Evolutionary conservation across 805 yeast genomes (phyloP).

Genomic region (Saturnispora bothae): DNA sequence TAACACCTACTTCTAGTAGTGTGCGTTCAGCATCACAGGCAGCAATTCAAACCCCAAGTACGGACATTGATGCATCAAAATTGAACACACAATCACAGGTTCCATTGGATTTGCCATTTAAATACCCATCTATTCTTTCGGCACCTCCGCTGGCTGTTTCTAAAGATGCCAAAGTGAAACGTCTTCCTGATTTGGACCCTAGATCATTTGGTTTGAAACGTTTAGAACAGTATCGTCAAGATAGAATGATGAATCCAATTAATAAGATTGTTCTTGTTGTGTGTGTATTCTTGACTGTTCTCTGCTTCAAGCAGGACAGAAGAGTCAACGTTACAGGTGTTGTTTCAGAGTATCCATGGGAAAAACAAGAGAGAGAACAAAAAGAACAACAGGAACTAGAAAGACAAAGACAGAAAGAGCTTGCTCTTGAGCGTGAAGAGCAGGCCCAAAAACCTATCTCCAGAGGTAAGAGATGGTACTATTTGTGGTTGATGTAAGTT

Average conservation of each 20-base stretch:
- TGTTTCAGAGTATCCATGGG: constrained; percentile 26
- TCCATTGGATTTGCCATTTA: constrained; percentile 56
- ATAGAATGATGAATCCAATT: constrained; percentile 46
- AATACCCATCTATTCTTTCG: constrained; percentile 28
- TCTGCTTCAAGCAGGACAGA: constrained; percentile 48
- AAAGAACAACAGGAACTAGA: constrained; percentile 3
- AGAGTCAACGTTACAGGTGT: constrained; percentile 22
- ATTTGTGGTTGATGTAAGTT: constrained; percentile 31
- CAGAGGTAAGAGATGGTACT: constrained; percentile 37
- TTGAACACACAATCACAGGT: constrained; percentile 10
- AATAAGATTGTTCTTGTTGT: constrained; percentile 44
- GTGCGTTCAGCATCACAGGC: constrained; percentile 8
- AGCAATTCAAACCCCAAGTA: constrained; percentile 10
- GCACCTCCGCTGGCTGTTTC: constrained; percentile 20
- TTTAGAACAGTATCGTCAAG: constrained; percentile 33
- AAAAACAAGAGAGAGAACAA: constrained; percentile 10
- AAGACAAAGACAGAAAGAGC: too few relatives aligned
- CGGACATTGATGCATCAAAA: constrained; percentile 9
- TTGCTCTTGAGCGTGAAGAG: too few relatives aligned
- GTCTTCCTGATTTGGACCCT: constrained; percentile 30
- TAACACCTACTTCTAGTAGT: constrained; percentile 5
- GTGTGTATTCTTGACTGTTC: constrained; percentile 34
- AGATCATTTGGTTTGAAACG: constrained; percentile 32
- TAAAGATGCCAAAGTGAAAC: constrained; percentile 23
- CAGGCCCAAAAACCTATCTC: constrained; percentile 1